A percentile compares a stretch with the other conserved stretches of the same genome.
phyloP scores from a whole-genome alignment of 441 rosid genomes.

The Pelargonium fulgidum region DNA sequence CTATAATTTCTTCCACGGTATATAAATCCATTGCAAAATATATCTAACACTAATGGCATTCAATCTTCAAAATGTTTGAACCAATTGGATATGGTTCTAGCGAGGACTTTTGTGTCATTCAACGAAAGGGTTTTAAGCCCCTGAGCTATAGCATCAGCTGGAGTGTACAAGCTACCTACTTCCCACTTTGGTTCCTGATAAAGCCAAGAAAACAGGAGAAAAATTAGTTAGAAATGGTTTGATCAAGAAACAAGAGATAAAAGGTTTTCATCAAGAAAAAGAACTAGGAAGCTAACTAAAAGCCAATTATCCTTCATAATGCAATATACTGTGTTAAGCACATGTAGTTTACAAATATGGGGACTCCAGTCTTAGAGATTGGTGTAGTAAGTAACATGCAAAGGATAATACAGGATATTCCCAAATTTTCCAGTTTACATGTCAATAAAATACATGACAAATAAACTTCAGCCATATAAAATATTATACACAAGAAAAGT shows the following conservation, averaged over 20 bases:
- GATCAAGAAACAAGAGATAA: neutral
- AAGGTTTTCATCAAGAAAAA: slow-evolving; percentile 5
- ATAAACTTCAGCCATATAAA: too few species aligned
- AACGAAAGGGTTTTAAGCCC: slow-evolving; percentile 65
- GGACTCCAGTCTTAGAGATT: too few species aligned
- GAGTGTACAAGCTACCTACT: slow-evolving; percentile 69
- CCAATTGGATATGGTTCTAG: slow-evolving; percentile 68
- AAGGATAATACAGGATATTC: too few species aligned
- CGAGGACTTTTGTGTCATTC: slow-evolving; percentile 59
- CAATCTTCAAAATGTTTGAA: slow-evolving; percentile 53
- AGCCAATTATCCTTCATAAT: neutral
- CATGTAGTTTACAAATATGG: too few species aligned
- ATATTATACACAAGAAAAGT: too few species aligned
- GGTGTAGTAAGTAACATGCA: too few species aligned
- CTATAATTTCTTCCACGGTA: neutral
- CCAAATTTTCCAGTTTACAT: too few species aligned
- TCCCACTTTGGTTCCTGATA: slow-evolving; percentile 85
- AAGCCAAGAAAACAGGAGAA: slow-evolving; percentile 6
- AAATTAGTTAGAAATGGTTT: slow-evolving; percentile 6
- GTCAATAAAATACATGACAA: too few species aligned
- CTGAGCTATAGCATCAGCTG: slow-evolving; percentile 89
- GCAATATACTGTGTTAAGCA: neutral
- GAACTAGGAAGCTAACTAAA: neutral
- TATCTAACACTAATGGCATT: slow-evolving; percentile 5
- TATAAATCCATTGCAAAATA: neutral